A percentile compares a stretch with the other conserved stretches of the same genome.
Conservation (phyloP, 768 basidiomycete genomes). For the Boletus tomentosulus region DNA sequence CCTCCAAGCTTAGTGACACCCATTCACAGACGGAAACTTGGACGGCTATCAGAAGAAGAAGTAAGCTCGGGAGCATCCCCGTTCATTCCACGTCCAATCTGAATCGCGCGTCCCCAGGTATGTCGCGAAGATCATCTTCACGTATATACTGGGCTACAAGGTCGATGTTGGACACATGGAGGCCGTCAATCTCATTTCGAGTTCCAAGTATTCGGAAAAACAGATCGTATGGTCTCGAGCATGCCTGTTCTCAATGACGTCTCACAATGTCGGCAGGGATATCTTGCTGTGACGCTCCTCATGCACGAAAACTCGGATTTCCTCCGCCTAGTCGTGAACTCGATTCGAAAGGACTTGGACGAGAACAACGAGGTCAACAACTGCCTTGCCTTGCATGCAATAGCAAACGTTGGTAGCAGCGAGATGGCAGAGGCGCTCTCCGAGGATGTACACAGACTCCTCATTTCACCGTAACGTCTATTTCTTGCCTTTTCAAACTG, state of each 20-base stretch:
- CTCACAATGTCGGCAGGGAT: conserved; percentile 58
- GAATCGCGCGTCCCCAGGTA: conserved; percentile 51
- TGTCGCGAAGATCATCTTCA: conserved; percentile 98
- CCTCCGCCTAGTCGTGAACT: conserved; percentile 94
- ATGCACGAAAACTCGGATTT: conserved; percentile 99
- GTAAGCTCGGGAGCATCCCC: conserved; percentile 39
- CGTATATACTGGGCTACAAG: conserved; percentile 98
- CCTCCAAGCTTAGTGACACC: conserved; percentile 1
- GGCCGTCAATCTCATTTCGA: conserved; percentile 95
- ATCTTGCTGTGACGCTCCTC: conserved; percentile 91
- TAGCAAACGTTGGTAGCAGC: conserved; percentile 95
- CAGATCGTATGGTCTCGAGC: conserved; percentile 74
- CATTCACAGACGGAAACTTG: conserved; percentile 67
- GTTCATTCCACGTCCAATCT: conserved; percentile 12
- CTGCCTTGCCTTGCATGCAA: conserved; percentile 94
- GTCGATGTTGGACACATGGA: conserved; percentile 99
- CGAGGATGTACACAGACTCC: conserved; percentile 88
- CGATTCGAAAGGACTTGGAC: conserved; percentile 95
- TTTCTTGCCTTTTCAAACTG: conserved; percentile 7
- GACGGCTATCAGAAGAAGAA: conserved; percentile 94
- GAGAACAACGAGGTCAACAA: conserved; percentile 93
- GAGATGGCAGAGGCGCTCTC: conserved; percentile 97
- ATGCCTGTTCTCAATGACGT: not conserved
- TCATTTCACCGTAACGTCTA: conserved; percentile 83
- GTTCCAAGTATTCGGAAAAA: conserved; percentile 95